Evolutionary conservation across 2,329 filamentous ascomycete species (phyloP), one percentile per base, ranked within the genome.

Genomic region (Orbilia oligospora): DNA sequence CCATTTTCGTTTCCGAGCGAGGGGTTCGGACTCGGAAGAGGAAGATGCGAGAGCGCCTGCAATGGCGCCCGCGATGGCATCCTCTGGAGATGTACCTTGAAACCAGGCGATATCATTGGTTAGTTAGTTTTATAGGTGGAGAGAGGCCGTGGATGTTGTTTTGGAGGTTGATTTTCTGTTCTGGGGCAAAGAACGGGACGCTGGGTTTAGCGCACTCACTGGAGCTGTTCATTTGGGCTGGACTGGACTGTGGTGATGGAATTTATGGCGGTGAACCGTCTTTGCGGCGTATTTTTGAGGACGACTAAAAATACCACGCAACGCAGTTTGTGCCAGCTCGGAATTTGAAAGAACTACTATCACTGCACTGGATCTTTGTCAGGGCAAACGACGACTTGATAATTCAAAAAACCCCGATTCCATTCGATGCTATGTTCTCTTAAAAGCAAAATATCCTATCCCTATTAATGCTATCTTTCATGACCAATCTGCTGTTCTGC

Each of bases 271-370:
- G 61, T 72, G 63, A 55, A 16, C 20, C n/a, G 33, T 44, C 20
- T 44, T 53, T 24, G 53, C 51, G 20, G 75, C 75, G 75, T 78
- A 78, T 78, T 78, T 78, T 78, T 78, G 75, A 72, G 75, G 75
- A 78, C 75, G 75, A 64, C 68, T 36, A 61, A 67, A 67, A 71
- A 77, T 67, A 61, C 58, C 66, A 77, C 73, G 33, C 73, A 68
- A 33, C 73, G 70, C 36, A 33, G 6, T 6, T 4, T 4, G n/a
- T n/a, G n/a, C n/a, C n/a, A n/a, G n/a, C n/a, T n/a, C n/a, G n/a
- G n/a, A n/a, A n/a, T n/a, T n/a, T n/a, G n/a, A n/a, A n/a, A n/a
- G n/a, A n/a, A n/a, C n/a, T n/a, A n/a, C n/a, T n/a, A n/a, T n/a
- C n/a, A n/a, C n/a, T n/a, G n/a, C 6, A 30, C 27, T 30, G 8